Conservation (phyloP, 2,329 filamentous ascomycete genomes). For the Aspergillus pseudonomiae region DNA sequence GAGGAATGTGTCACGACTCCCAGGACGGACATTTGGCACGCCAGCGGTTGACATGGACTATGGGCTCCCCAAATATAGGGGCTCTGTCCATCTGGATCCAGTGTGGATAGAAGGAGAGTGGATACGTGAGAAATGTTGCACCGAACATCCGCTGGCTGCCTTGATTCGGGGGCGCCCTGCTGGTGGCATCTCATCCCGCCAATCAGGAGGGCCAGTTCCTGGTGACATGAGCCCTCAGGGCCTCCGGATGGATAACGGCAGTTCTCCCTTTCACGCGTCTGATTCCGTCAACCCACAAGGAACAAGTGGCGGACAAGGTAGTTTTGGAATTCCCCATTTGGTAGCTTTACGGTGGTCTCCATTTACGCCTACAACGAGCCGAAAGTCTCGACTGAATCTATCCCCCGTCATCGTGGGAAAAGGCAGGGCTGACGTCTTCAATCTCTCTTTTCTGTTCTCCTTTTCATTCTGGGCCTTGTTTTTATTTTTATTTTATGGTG, state of each 20-base stretch:
- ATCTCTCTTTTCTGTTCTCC: background rate
- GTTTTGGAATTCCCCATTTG: background rate
- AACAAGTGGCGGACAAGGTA: background rate
- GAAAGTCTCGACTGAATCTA: background rate
- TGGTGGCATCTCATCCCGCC: constrained; percentile 23
- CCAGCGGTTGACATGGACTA: background rate
- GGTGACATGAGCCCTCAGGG: background rate
- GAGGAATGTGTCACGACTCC: background rate
- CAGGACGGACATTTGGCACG: background rate
- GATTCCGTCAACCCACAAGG: background rate
- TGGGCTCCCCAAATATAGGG: background rate
- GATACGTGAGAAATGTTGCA: constrained; percentile 3
- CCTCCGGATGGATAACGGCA: background rate
- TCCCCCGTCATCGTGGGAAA: background rate
- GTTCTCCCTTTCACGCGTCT: constrained; percentile 3
- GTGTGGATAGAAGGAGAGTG: background rate
- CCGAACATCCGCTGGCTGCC: background rate
- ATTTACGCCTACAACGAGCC: background rate
- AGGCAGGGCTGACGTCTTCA: background rate
- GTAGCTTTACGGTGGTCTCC: background rate
- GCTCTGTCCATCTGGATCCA: background rate
- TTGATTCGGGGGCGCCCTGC: constrained; percentile 1
- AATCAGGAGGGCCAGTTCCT: constrained; percentile 11
- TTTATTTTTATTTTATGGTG: background rate
- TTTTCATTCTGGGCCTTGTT: background rate